A percentile compares a stretch with the other conserved stretches of the same genome.
Conservation (phyloP, 2,329 filamentous ascomycete genomes). For the Apiospora sp. region DNA sequence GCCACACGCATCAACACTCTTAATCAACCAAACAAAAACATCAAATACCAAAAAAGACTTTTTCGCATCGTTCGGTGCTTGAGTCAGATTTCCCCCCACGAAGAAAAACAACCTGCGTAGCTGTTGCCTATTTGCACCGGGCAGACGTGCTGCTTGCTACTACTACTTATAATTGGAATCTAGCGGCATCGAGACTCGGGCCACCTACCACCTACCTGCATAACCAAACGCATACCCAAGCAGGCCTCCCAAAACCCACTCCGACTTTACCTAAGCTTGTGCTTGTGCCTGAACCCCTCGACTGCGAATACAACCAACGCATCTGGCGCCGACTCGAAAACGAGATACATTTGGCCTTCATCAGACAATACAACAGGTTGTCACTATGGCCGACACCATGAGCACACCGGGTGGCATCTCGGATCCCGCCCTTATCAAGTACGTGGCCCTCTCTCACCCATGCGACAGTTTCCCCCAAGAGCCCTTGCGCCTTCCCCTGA, state of each 20-base stretch:
- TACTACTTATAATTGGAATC: not conserved
- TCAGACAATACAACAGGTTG: slow-evolving; percentile 21
- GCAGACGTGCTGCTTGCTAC: not conserved
- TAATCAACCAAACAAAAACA: slow-evolving; percentile 6
- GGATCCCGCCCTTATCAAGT: slow-evolving; percentile 73
- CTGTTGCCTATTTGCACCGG: not conserved
- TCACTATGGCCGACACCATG: slow-evolving; percentile 44
- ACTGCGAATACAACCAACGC: slow-evolving; percentile 15
- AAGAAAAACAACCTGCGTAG: not conserved
- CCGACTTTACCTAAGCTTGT: not conserved
- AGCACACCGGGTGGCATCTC: slow-evolving; percentile 66
- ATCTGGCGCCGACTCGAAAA: slow-evolving; percentile 9
- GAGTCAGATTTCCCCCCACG: slow-evolving; percentile 5
- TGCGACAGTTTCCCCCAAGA: slow-evolving; percentile 28
- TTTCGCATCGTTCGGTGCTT: slow-evolving; percentile 7
- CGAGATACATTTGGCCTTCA: not conserved
- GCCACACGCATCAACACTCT: slow-evolving; percentile 5
- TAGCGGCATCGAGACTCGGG: slow-evolving; percentile 14
- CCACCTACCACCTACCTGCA: slow-evolving; percentile 7
- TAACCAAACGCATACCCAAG: not conserved
- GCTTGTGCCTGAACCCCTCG: slow-evolving; percentile 15
- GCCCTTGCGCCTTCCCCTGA: slow-evolving; percentile 32
- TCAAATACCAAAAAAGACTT: not conserved
- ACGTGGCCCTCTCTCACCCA: slow-evolving; percentile 39
- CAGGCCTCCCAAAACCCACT: slow-evolving; percentile 10